phyloP scores from a whole-genome alignment of 352 stramenopile genomes.

The Phytophthora vignae region DNA sequence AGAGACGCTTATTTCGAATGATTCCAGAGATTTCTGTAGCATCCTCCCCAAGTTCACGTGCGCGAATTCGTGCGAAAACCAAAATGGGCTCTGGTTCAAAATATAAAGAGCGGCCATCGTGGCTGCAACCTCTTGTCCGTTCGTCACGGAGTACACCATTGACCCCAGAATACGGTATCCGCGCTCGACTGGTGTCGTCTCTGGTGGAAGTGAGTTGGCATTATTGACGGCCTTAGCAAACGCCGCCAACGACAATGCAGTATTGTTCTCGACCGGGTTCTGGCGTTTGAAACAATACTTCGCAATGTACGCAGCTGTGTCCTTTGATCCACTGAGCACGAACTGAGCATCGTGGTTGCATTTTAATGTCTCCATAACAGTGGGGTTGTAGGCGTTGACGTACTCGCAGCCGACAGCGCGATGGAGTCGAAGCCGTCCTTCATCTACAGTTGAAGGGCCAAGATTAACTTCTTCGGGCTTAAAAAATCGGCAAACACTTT shows the following conservation, averaged over 20 bases:
- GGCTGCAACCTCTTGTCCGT: slow-evolving; percentile 21
- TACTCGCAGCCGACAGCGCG: neutral
- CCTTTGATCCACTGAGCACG: neutral
- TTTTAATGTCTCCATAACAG: neutral
- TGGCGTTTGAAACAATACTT: too few relatives aligned
- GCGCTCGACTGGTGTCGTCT: slow-evolving; percentile 9
- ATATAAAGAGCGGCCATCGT: slow-evolving; percentile 28
- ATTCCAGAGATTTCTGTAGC: neutral
- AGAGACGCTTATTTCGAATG: slow-evolving; percentile 3
- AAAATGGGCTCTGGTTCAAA: slow-evolving; percentile 24
- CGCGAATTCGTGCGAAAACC: slow-evolving; percentile 27
- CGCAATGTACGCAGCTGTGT: too few relatives aligned
- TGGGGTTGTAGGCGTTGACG: neutral
- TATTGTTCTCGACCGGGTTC: too few relatives aligned
- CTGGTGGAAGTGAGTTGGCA: too few relatives aligned
- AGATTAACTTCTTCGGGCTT: neutral
- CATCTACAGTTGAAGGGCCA: neutral
- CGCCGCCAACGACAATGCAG: too few relatives aligned
- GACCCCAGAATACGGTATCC: slow-evolving; percentile 22
- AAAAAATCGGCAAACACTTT: neutral
- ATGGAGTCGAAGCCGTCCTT: neutral
- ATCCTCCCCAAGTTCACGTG: slow-evolving; percentile 7
- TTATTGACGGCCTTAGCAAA: too few relatives aligned
- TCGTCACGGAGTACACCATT: slow-evolving; percentile 28
- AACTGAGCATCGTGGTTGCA: neutral